Percentiles rank a stretch among this genome's conserved stretches.
Evolutionary conservation across 164 flowering plant species (phyloP).

Genomic region (Malania oleifera): DNA sequence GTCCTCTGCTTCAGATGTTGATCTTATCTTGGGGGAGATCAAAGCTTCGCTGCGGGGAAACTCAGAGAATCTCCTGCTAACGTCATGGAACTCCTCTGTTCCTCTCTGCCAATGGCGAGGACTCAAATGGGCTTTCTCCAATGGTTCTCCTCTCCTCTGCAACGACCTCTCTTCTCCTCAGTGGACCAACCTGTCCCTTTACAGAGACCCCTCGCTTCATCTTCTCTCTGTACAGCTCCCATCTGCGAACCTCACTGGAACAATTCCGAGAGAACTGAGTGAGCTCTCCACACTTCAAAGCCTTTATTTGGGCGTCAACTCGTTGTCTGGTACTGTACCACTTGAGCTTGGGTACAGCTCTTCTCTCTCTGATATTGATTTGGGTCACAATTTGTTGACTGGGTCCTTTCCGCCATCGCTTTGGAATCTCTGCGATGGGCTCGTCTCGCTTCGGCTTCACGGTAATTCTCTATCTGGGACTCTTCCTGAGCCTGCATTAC

Average conservation of each 20-base stretch:
- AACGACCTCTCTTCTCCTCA: constrained; percentile 47
- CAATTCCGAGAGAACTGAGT: constrained; percentile 73
- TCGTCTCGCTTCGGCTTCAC: constrained; percentile 58
- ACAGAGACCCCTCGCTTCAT: constrained; percentile 58
- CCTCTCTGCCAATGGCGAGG: constrained; percentile 98
- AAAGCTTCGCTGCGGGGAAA: constrained; percentile 68
- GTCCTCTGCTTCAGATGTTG: constrained; percentile 39
- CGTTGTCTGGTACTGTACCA: constrained; percentile 64
- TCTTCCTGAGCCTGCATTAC: constrained; percentile 72
- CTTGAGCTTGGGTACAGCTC: constrained; percentile 86
- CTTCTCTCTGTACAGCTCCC: constrained; percentile 80
- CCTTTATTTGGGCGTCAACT: constrained; percentile 67
- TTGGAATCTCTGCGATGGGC: constrained; percentile 88
- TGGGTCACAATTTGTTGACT: constrained; percentile 49
- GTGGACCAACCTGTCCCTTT: constrained; percentile 48
- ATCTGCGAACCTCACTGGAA: constrained; percentile 76
- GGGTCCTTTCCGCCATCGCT: constrained; percentile 73
- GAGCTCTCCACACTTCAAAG: constrained; percentile 67
- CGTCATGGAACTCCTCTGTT: constrained; percentile 74
- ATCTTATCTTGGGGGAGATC: constrained; percentile 56
- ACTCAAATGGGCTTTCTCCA: constrained; percentile 66
- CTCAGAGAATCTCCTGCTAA: constrained; percentile 50
- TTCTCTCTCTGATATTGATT: constrained; percentile 71
- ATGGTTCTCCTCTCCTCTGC: constrained; percentile 60
- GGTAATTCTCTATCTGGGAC: constrained; percentile 66